Conservation (phyloP, 2,329 filamentous ascomycete genomes). For the Incumbomyces lentus region DNA sequence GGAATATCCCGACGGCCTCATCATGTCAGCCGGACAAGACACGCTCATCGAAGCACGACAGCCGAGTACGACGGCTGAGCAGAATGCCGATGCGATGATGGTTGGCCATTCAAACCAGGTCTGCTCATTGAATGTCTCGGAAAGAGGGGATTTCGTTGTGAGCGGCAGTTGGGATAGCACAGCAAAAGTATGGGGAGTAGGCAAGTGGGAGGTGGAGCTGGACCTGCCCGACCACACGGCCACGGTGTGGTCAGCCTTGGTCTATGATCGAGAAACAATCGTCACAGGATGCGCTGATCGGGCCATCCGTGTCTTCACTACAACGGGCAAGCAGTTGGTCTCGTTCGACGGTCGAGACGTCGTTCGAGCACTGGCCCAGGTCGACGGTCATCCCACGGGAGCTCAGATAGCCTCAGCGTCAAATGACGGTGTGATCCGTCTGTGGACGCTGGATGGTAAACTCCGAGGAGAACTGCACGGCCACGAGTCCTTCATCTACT, state of each 20-base stretch:
- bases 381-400: slow-evolving; percentile 65
- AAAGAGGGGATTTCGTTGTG: slow-evolving; percentile 62
- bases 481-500: slow-evolving; percentile 93
- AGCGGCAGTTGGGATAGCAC: slow-evolving; percentile 92
- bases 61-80: slow-evolving; percentile 53
- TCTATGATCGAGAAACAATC: slow-evolving; percentile 67
- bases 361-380: slow-evolving; percentile 74
- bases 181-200: slow-evolving; percentile 75
- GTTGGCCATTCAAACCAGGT: slow-evolving; percentile 82
- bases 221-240: slow-evolving; percentile 66
- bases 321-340: slow-evolving; percentile 51
- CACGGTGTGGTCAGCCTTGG: slow-evolving; percentile 85
- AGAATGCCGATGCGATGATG: slow-evolving; percentile 75
- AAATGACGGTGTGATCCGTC: slow-evolving; percentile 78
- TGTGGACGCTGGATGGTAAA: slow-evolving; percentile 75
- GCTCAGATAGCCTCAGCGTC: slow-evolving; percentile 91
- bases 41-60: slow-evolving; percentile 83
- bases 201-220: slow-evolving; percentile 69
- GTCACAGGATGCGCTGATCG: slow-evolving; percentile 88
- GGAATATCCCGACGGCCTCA: slow-evolving; percentile 63
- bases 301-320: slow-evolving; percentile 71
- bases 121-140: slow-evolving; percentile 70
- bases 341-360: slow-evolving; percentile 64
- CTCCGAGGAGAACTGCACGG: slow-evolving; percentile 69
- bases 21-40: slow-evolving; percentile 83